Base-by-base conservation (phyloP, 331 rosid genomes). In the Arachis monticola region DNA sequence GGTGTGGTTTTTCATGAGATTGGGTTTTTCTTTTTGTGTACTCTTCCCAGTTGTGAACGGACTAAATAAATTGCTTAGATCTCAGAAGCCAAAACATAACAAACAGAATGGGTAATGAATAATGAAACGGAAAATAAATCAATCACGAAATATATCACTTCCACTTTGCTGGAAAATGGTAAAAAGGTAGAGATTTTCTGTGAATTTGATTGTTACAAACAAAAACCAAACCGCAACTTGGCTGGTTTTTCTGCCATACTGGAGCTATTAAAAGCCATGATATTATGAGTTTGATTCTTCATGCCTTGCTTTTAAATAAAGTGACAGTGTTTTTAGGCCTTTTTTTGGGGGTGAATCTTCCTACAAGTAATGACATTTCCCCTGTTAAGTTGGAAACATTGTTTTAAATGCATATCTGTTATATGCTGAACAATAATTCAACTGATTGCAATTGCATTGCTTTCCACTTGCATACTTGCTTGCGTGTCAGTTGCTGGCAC, bases 211-310 rank as follows among this genome's bases (percentile, higher is more conserved):
- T 61, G 48, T 55, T 61, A 8, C 30, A 5, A 67, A 40, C 60
- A 67, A 60, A 52, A 72, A 31, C 64, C 4, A 38, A 7, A 10
- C 53, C n/a, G 5, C 31, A 11, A 17, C 47, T 7, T 59, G 67
- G 59, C 11, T 72, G 59, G 52, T 77, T 53, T 40, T 6, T 40
- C 12, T 69, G 35, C 30, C 41, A 22, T 1, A 6, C 45, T 64
- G 55, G 10, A 64, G 12, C 31, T 35, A 10, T 67, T 60, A 60
- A 67, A 65, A 47, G 32, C 73, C 22, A 50, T 32, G 75, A 41
- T 46, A 50, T 72, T 65, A 12, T 1, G 31, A 32, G 32, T 77
- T 77, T 59, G 38, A 14, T 59, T 76, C 22, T 50, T 64, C 70
- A 11, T 50, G 12, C 40, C 61, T 42, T 12, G 30, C 41, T 66